These are phyloP conservation scores for Tricholoma saponaceum DNA, from an alignment of 768 basidiomycete species.

Conservation along the genomic window DNA sequence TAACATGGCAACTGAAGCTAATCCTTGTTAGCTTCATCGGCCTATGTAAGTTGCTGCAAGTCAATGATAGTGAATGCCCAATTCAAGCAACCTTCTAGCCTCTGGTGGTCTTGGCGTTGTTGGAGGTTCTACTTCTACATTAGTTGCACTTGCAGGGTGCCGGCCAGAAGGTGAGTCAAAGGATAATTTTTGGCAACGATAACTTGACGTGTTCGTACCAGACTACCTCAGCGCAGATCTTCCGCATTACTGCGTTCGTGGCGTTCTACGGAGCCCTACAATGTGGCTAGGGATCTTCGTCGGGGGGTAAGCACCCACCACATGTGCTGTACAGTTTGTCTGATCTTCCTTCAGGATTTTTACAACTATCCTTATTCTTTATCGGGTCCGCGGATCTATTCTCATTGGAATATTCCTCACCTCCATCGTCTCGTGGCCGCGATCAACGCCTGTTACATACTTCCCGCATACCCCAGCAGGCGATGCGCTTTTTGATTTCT, in stretches of 20 bases:
- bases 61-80: background rate
- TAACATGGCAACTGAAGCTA: constrained; percentile 6
- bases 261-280: constrained; percentile 68
- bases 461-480: constrained; percentile 73
- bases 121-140: constrained; percentile 64
- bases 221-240: constrained; percentile 44
- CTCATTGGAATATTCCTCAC: constrained; percentile 80
- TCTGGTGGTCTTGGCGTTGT: constrained; percentile 68
- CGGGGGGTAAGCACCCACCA: constrained; percentile 54
- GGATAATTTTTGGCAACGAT: background rate
- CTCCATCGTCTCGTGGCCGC: constrained; percentile 83
- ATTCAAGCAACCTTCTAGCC: constrained; percentile 32
- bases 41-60: constrained; percentile 41
- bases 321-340: background rate
- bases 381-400: constrained; percentile 79
- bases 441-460: constrained; percentile 73
- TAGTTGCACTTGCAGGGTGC: constrained; percentile 82
- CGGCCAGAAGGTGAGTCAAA: constrained; percentile 36
- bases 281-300: constrained; percentile 88
- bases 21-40: constrained; percentile 61
- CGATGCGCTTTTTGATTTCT: constrained; percentile 74
- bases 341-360: constrained; percentile 45
- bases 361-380: constrained; percentile 78
- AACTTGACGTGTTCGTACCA: constrained; percentile 5
- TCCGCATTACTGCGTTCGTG: constrained; percentile 55